Conservation (phyloP, 1,284 basidiomycete species). For the Trichosporon sp. region DNA sequence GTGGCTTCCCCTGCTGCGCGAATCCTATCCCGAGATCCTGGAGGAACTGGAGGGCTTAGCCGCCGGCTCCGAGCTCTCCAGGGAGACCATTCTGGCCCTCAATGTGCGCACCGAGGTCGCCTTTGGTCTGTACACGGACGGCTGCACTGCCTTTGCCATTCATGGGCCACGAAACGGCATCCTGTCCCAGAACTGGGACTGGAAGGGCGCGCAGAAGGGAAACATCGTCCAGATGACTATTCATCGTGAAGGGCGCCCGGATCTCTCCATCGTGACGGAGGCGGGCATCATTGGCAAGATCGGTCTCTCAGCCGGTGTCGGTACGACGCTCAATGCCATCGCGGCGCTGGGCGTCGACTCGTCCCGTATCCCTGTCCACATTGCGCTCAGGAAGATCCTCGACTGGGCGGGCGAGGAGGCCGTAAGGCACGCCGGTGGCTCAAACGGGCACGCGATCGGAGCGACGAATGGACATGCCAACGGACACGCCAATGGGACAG, state of each 20-base stretch:
- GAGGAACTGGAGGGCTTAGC: conserved; percentile 32
- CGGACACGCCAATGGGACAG: not conserved
- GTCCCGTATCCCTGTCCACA: conserved; percentile 29
- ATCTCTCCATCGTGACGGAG: conserved; percentile 30
- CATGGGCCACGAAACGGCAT: conserved; percentile 20
- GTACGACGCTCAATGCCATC: conserved; percentile 32
- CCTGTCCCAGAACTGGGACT: conserved; percentile 36
- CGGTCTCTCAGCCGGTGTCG: conserved; percentile 29
- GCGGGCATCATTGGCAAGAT: conserved; percentile 36
- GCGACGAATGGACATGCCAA: not conserved
- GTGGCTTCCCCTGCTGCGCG: conserved; percentile 30
- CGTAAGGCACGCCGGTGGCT: not conserved
- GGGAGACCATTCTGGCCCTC: conserved; percentile 27
- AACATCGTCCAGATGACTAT: conserved; percentile 30
- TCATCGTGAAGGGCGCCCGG: not conserved
- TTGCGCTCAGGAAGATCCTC: conserved; percentile 28
- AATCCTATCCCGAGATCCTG: conserved; percentile 27
- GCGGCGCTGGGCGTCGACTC: conserved; percentile 28
- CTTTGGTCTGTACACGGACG: conserved; percentile 29
- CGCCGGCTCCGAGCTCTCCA: conserved; percentile 22
- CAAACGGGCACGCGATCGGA: no score
- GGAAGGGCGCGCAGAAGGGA: conserved; percentile 24
- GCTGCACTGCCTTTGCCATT: conserved; percentile 27
- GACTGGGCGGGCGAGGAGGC: conserved; percentile 29
- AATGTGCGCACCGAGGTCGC: conserved; percentile 36